phyloP scores from a whole-genome alignment of 1,139 yeast genomes.

The Suhomyces kunorum region DNA sequence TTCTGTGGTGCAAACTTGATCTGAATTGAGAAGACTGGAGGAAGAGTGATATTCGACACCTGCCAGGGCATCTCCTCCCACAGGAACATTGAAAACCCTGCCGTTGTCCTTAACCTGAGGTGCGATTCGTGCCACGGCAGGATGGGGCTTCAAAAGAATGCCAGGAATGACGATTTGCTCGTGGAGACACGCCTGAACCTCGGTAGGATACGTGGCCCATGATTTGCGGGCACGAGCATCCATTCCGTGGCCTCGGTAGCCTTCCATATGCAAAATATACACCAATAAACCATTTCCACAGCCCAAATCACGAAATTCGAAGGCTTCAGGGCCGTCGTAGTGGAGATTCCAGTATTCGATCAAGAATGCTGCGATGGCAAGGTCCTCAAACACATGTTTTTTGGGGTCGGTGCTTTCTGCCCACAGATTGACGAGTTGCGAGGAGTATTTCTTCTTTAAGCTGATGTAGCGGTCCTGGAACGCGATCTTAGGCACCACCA shows the following conservation, averaged over 20 bases:
- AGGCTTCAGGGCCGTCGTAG: constrained; percentile 47
- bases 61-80: constrained; percentile 18
- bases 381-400: constrained; percentile 95
- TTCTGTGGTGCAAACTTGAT: constrained; percentile 62
- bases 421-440: constrained; percentile 79
- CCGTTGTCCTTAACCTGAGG: constrained; percentile 64
- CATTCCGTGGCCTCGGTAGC: constrained; percentile 78
- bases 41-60: constrained; percentile 40
- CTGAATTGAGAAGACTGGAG: constrained; percentile 52
- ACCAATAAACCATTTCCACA: constrained; percentile 94
- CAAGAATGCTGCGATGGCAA: constrained; percentile 92
- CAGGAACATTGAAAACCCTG: constrained; percentile 53
- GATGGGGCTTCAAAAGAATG: constrained; percentile 66
- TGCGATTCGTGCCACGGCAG: constrained; percentile 52
- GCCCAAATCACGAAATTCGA: constrained; percentile 86
- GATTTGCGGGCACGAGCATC: constrained; percentile 91
- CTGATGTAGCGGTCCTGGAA: constrained; percentile 83
- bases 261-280: constrained; percentile 73
- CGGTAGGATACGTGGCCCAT: constrained; percentile 72
- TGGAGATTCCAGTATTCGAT: constrained; percentile 81
- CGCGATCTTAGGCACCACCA: constrained; percentile 75
- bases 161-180: constrained; percentile 85
- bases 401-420: constrained; percentile 90
- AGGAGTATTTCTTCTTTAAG: constrained; percentile 81
- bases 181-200: constrained; percentile 55